phyloP scores from a whole-genome alignment of 805 yeast species.

The Candida dendrica region DNA sequence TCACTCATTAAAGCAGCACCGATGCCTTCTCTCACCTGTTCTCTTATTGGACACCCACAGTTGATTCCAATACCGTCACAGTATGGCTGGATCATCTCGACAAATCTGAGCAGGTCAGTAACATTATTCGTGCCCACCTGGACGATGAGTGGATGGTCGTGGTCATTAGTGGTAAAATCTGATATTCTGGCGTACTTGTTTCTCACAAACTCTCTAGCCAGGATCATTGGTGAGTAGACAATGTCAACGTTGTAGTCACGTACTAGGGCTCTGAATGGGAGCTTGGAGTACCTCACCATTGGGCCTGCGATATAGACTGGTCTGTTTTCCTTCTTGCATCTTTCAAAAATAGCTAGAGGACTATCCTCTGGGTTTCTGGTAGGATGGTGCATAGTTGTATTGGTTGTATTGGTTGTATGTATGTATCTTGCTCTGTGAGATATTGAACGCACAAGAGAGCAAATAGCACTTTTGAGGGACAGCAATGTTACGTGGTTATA shows the following conservation, averaged over 20 bases:
- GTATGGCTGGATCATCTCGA: constrained; percentile 82
- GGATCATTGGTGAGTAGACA: constrained; percentile 92
- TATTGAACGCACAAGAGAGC: too few species aligned
- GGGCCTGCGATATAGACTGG: constrained; percentile 80
- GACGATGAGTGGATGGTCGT: constrained; percentile 68
- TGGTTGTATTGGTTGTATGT: neutral
- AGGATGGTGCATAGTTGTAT: neutral
- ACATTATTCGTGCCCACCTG: constrained; percentile 90
- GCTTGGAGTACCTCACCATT: constrained; percentile 93
- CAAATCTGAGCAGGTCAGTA: constrained; percentile 72
- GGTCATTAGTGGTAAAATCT: constrained; percentile 75
- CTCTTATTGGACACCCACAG: constrained; percentile 96
- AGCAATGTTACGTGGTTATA: too few species aligned
- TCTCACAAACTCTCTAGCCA: constrained; percentile 91
- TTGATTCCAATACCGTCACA: constrained; percentile 92
- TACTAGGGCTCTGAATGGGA: constrained; percentile 81
- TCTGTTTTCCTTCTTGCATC: constrained; percentile 38
- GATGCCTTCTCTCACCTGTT: constrained; percentile 90
- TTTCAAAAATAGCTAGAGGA: constrained; percentile 44
- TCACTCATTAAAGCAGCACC: constrained; percentile 93
- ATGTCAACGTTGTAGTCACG: constrained; percentile 71
- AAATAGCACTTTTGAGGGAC: too few species aligned
- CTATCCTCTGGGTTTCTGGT: constrained; percentile 37
- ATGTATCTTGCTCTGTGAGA: too few species aligned
- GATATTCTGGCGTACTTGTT: constrained; percentile 71